Evolutionary conservation across 257 asterid species (phyloP), one percentile per base, ranked within the genome.

Genomic region (Solanum raphanifolium): DNA sequence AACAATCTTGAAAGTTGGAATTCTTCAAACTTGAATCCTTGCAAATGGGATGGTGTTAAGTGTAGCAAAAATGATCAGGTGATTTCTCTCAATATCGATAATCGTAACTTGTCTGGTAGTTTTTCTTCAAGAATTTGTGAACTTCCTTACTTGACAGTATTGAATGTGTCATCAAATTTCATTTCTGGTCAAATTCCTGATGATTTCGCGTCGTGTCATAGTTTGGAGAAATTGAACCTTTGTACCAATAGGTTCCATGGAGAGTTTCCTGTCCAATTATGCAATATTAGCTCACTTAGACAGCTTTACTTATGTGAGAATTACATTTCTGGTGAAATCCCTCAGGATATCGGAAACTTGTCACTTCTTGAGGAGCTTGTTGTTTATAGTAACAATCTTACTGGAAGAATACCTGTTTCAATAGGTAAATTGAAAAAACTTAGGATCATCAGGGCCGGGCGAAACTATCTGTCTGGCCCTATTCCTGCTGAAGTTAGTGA

Each of bases 291-390:
- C 66, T 89, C 95, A 88, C 98, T 95, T 15, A 93, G 81, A 88
- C 82, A 92, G 92, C 92, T 95, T 52, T 95, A 91, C 72, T 68
- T 95, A 41, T 95, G 98, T 93, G 98, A 95, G 90, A 95, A 95
- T 73, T 94, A 94, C 69, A 32, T 95, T 0, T 91, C 84, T 69
- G 98, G 98, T n/a, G 94, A 93, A 87, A 90, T 95, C 88, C 94
- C 95, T 23, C 41, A 85, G 78, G 96, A 93, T 9, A 91, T 94
- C 31, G 95, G 95, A 11, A 89, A 92, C 25, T 82, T 96, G 88
- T 38, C 78, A 35, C 88, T 87, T 32, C 96, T 96, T 29, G 96
- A 94, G 91, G 98, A 96, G 94, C 96, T 96, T 89, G 96, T 91
- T 55, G 88, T 95, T 41, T 93, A 96, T 82, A 96, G 98, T 72